Conservation (phyloP, 1,139 yeast genomes). For the Pichia sp. region DNA sequence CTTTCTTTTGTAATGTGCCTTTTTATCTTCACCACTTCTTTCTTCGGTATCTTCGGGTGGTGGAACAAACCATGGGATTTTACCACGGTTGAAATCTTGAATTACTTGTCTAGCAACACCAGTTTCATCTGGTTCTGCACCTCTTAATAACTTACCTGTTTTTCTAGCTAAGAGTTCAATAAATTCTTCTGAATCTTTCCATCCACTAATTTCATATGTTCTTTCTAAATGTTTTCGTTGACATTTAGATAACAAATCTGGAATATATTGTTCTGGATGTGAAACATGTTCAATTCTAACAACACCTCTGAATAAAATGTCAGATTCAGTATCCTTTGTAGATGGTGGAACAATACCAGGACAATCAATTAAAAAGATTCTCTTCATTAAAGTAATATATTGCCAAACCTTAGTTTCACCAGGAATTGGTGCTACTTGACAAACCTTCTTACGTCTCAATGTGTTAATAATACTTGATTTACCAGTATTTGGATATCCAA, state of each 20-base stretch:
- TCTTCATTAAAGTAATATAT: constrained; percentile 92
- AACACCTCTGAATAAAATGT: constrained; percentile 90
- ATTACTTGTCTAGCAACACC: constrained; percentile 88
- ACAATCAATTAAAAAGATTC: constrained; percentile 91
- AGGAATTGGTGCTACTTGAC: constrained; percentile 96
- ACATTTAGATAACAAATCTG: constrained; percentile 79
- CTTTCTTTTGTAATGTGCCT: constrained; percentile 49
- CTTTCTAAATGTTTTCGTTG: constrained; percentile 88
- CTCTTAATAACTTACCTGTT: constrained; percentile 86
- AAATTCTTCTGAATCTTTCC: constrained; percentile 81
- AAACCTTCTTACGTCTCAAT: constrained; percentile 87
- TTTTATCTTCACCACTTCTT: constrained; percentile 51
- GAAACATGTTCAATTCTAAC: constrained; percentile 97
- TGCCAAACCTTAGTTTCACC: constrained; percentile 99
- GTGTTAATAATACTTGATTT: constrained; percentile 95
- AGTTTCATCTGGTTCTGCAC: constrained; percentile 96
- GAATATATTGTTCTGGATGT: constrained; percentile 91
- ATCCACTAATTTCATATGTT: constrained; percentile 90
- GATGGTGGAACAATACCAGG: constrained; percentile 99
- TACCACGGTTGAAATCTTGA: constrained; percentile 94
- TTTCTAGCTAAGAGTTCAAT: constrained; percentile 87
- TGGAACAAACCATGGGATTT: constrained; percentile 95
- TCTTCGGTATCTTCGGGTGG: constrained; percentile 69
- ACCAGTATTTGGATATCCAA: constrained; percentile 97
- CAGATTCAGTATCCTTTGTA: constrained; percentile 83